Evolutionary conservation across 148 eudicot genomes (phyloP).

Genomic region (Rhododendron kiyosumense): DNA sequence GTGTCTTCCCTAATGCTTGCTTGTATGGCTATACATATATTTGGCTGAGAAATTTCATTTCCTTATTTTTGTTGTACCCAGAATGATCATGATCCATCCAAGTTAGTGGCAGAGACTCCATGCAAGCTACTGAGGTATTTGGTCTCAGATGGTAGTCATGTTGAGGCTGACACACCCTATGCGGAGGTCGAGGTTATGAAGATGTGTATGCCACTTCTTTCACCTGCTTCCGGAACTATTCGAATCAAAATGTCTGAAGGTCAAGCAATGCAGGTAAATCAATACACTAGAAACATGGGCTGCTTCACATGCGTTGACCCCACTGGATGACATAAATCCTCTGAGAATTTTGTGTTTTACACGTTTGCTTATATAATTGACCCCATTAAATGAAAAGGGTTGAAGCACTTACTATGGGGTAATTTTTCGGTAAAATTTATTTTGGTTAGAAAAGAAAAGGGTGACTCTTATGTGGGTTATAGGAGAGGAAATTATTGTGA

Average conservation of each 20-base stretch:
- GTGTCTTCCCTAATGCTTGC: slow-evolving; percentile 4
- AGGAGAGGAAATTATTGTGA: neutral
- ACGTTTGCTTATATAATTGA: neutral
- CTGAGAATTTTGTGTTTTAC: neutral
- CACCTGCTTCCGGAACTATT: slow-evolving; percentile 87
- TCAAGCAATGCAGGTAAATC: slow-evolving; percentile 96
- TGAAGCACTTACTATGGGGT: neutral
- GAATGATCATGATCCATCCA: slow-evolving; percentile 99
- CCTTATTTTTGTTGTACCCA: slow-evolving; percentile 22
- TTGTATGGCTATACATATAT: slow-evolving; percentile 10
- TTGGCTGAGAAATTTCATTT: slow-evolving; percentile 11
- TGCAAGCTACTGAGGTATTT: slow-evolving; percentile 91
- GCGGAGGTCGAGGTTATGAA: slow-evolving; percentile 99
- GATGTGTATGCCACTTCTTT: slow-evolving; percentile 99
- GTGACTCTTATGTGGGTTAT: neutral
- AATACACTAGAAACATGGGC: neutral
- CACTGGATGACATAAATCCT: neutral
- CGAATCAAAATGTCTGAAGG: slow-evolving; percentile 91
- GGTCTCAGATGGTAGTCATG: slow-evolving; percentile 79
- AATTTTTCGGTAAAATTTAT: neutral
- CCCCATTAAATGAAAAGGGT: neutral
- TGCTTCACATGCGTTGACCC: neutral
- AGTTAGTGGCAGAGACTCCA: slow-evolving; percentile 95
- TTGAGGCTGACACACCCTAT: slow-evolving; percentile 94
- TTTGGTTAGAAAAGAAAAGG: neutral